Evolutionary conservation across 2,329 filamentous ascomycete species (phyloP).

Genomic region (Trichoderma hamatum): DNA sequence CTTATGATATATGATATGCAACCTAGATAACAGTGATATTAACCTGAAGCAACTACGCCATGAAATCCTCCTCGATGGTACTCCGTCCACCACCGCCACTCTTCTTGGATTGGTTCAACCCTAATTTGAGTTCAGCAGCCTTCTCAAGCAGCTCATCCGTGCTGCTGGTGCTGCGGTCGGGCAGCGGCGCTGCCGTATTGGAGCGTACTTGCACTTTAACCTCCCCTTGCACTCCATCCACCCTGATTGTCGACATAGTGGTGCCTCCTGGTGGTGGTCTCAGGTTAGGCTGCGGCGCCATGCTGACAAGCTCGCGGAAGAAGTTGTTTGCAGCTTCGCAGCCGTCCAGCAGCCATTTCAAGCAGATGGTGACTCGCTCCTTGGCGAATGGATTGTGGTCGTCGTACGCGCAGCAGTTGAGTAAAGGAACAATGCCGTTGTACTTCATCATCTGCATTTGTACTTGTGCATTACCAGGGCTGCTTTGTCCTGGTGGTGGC

Average conservation of each 20-base stretch:
- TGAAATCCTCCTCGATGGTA: constrained; percentile 50
- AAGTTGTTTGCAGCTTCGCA: constrained; percentile 73
- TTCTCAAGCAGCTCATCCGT: constrained; percentile 48
- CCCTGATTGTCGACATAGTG: constrained; percentile 50
- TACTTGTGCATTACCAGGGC: constrained; percentile 70
- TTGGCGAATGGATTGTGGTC: constrained; percentile 93
- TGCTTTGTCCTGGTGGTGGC: constrained; percentile 67
- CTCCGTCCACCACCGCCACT: constrained; percentile 26
- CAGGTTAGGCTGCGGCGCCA: constrained; percentile 46
- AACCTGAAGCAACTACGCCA: constrained; percentile 38
- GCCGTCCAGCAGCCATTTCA: constrained; percentile 81
- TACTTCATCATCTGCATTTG: constrained; percentile 86
- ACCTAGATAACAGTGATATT: neutral
- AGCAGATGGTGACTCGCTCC: constrained; percentile 83
- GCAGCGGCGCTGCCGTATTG: constrained; percentile 34
- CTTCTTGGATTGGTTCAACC: constrained; percentile 25
- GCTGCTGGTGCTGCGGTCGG: constrained; percentile 31
- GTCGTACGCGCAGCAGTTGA: constrained; percentile 89
- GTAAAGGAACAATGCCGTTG: constrained; percentile 82
- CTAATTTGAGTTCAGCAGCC: constrained; percentile 47
- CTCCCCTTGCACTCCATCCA: constrained; percentile 60
- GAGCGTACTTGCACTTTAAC: constrained; percentile 58
- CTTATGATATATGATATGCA: neutral
- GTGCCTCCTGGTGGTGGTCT: constrained; percentile 41
- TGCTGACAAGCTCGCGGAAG: constrained; percentile 64